Base-by-base conservation (phyloP, 805 yeast species). In the Helenozyma baotianmanensis region DNA sequence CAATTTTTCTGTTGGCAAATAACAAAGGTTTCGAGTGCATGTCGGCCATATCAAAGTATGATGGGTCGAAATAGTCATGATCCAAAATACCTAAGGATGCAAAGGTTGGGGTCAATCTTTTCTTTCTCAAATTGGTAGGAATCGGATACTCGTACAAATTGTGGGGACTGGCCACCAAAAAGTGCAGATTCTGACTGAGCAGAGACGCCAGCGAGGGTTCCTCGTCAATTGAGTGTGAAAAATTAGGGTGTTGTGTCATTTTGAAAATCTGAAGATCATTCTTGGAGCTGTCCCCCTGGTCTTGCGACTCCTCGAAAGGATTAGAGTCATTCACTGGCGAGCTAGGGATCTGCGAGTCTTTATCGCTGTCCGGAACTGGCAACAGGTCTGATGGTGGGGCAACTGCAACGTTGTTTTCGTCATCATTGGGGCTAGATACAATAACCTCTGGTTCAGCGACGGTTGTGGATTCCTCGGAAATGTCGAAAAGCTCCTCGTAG, bases 1-100 rank as follows among this genome's bases (percentile, higher is more conserved):
- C 60, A 40, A 78, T 77, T 42, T 72, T 75, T 39, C 70, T 76
- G 5, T 88, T 89, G 1, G 89, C 89, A 56, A 76, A 80, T 1
- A 74, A 56, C 34, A 81, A 72, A 0, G 90, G 80, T 5, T 54
- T 47, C 2, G 75, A n/a, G 9, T 64, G 80, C 6, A 72, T 59
- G 44, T 85, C 89, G 1, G 54, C 47, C 0, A 62, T 45, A 11
- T 70, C 66, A 17, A 78, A 70, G 45, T 76, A 89, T 43, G 59
- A 76, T 0, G 96, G 95, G 40, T 75, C 82, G 1, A 46, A 36
- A 49, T 82, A 80, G 10, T 76, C 69, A 10, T 75, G 56, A 41
- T 71, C 66, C 2, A 82, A 68, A 10, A 70, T 45, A 0, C 78
- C 80, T 16, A 51, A 42, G 1, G 53, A 53, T 21, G 71, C 76